These are phyloP conservation scores for Neoconidiobolus thromboides DNA, from an alignment of 371 early-diverging fungal genomes.

Conservation along the genomic window DNA sequence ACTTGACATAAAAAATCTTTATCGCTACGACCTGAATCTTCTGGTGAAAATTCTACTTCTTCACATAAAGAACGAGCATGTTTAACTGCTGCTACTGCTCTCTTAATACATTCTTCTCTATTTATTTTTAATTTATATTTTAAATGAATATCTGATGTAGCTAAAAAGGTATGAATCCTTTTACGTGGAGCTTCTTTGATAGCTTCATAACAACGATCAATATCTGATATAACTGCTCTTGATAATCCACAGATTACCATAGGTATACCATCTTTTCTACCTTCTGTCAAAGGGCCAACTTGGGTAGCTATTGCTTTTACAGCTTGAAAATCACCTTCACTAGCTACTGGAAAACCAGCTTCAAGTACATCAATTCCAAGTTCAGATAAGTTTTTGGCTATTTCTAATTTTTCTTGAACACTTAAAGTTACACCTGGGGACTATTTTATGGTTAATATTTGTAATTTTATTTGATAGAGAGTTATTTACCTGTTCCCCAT, in stretches of 20 bases:
- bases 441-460: constrained; percentile 17
- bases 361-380: constrained; percentile 90
- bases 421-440: constrained; percentile 89
- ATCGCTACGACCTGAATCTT: constrained; percentile 86
- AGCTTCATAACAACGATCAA: constrained; percentile 77
- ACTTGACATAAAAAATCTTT: constrained; percentile 67
- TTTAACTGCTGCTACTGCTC: constrained; percentile 63
- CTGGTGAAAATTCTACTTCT: constrained; percentile 87
- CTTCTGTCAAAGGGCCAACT: constrained; percentile 66
- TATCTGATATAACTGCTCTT: constrained; percentile 70
- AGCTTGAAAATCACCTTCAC: constrained; percentile 86
- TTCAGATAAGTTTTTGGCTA: constrained; percentile 72
- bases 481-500: constrained; percentile 72
- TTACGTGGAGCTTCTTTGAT: constrained; percentile 60
- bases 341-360: constrained; percentile 87
- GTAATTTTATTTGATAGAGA: not conserved
- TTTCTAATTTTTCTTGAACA: constrained; percentile 78
- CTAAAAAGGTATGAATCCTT: constrained; percentile 87
- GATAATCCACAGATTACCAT: constrained; percentile 82
- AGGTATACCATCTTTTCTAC: constrained; percentile 62
- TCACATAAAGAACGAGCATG: constrained; percentile 55
- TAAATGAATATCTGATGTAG: constrained; percentile 89
- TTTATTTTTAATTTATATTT: constrained; percentile 79
- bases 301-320: constrained; percentile 81
- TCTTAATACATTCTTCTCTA: constrained; percentile 67